Evolutionary conservation across 2,329 filamentous ascomycete genomes (phyloP), one percentile per base, ranked within the genome.

Genomic region (Aspergillus sp.): DNA sequence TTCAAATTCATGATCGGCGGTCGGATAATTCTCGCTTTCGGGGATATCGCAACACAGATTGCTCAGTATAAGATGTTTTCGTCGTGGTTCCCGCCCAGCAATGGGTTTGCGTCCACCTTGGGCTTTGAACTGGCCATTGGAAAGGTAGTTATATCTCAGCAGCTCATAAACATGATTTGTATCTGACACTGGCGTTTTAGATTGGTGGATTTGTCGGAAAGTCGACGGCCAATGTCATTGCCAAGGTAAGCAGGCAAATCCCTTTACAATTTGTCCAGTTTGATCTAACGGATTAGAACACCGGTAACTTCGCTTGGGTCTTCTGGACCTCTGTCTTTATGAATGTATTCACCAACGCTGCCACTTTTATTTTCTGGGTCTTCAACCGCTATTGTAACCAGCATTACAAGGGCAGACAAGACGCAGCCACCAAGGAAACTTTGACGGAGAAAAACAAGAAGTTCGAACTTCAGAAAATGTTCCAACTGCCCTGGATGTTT

Each of bases 31-130:
- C 78, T 83, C 29, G 80, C 85, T 0, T 71, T 88, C 0, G 85
- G 85, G n/a, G 85, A 87, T 61, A 85, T 87, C 20, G 83, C 85
- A 0, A 88, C 86, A 0, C 85, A 88, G 64, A 79, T 87, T 31
- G 86, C 86, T 0, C 85, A 87, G 67, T 88, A 87, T 69, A 86
- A 87, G 61, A 82, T 88, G 61, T 88, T 88, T 65, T 86, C 84
- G 0, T 85, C 84, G 0, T 88, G 85, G 85, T 88, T 88, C 61
- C 78, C 85, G 0, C 86, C 85, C 0, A 84, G 79, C 7, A 81
- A 84, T 57, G 85, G 85, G 1, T 88, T 88, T 66, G 86, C 85
- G 0, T 85, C 84, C 0, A 88, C 85, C 0, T 76, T 88, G 0
- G 85, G 81, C 0, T 82, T 88, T 4, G 85, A 88, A 67, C 76